Evolutionary conservation across 2,329 filamentous ascomycete genomes (phyloP).

Genomic region (Nemania serpens): DNA sequence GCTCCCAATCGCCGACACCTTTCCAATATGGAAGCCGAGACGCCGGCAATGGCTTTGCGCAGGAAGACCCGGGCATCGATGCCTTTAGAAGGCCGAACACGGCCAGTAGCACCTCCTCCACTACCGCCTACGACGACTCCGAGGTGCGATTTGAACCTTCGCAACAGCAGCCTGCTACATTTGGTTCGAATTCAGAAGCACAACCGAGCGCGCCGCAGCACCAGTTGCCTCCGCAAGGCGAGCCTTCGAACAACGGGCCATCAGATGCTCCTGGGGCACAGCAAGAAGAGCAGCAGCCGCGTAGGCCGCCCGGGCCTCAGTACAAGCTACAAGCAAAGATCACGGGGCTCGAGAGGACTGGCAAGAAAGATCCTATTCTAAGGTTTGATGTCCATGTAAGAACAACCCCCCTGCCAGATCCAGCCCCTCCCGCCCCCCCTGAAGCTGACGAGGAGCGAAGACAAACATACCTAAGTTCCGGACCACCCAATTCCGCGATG

Average conservation of each 20-base stretch:
- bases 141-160: conserved; percentile 40
- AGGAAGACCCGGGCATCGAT: conserved; percentile 45
- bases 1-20: conserved; percentile 46
- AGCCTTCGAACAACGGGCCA: conserved; percentile 28
- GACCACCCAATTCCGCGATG: conserved; percentile 97
- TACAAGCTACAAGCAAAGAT: conserved; percentile 94
- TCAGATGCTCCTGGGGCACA: conserved; percentile 35
- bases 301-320: conserved; percentile 63
- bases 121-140: conserved; percentile 46
- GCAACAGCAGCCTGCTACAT: conserved; percentile 35
- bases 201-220: conserved; percentile 29
- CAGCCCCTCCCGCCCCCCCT: neutral
- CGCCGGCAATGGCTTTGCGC: conserved; percentile 50
- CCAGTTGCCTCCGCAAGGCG: conserved; percentile 32
- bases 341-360: conserved; percentile 87
- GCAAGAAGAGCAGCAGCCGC: conserved; percentile 52
- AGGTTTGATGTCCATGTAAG: conserved; percentile 96
- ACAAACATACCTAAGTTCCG: conserved; percentile 98
- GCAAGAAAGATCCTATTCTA: conserved; percentile 93
- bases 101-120: conserved; percentile 52
- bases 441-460: conserved; percentile 51
- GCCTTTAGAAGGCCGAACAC: conserved; percentile 53
- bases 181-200: conserved; percentile 34
- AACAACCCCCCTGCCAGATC: neutral
- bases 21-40: conserved; percentile 50